These are phyloP conservation scores for Gossypium lobatum DNA, from an alignment of 441 rosid genomes.

Conservation along the genomic window DNA sequence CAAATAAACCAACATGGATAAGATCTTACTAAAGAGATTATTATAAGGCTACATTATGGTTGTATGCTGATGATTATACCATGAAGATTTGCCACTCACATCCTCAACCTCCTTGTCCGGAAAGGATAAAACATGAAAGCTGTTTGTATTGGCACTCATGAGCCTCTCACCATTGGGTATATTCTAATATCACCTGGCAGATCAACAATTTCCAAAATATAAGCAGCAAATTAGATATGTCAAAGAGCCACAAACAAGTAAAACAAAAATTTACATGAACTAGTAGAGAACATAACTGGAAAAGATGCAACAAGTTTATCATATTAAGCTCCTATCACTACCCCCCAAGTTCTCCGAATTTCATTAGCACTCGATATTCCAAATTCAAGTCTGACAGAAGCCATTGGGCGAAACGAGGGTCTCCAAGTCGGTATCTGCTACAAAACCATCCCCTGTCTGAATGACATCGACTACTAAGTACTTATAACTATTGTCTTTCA, in stretches of 20 bases:
- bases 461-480: too few species aligned
- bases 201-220: not conserved
- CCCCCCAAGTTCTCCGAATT: not conserved
- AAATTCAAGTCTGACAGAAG: not conserved
- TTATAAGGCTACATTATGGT: not conserved
- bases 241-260: not conserved
- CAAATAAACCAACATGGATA: not conserved
- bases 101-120: not conserved
- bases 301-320: not conserved
- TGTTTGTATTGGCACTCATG: too few species aligned
- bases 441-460: too few species aligned
- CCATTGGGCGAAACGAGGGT: constrained; percentile 20
- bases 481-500: too few species aligned
- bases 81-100: not conserved
- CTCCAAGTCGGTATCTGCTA: too few species aligned
- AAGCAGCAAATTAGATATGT: not conserved
- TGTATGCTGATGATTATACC: not conserved
- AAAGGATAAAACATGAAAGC: not conserved
- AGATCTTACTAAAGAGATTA: not conserved
- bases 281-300: not conserved
- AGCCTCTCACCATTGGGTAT: too few species aligned
- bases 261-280: not conserved
- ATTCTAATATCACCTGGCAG: not conserved
- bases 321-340: not conserved
- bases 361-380: not conserved